Evolutionary conservation across 129 eudicot species (phyloP).

Genomic region (Kitagawia praeruptora): DNA sequence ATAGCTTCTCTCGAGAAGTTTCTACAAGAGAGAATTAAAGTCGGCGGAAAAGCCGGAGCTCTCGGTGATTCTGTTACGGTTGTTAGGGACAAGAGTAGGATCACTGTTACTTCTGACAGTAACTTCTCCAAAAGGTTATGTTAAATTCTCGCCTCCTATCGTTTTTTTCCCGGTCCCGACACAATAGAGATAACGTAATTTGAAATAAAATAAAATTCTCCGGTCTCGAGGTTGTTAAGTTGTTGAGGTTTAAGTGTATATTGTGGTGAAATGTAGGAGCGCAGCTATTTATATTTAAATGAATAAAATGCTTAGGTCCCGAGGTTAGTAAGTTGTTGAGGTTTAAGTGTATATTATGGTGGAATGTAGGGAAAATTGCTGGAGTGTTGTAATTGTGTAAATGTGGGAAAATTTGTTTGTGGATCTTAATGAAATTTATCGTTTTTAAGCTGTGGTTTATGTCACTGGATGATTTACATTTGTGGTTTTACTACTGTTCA

Average conservation of each 20-base stretch:
- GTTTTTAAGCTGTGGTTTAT: not conserved
- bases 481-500: not conserved
- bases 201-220: too few relatives aligned
- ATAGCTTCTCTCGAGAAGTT: constrained; percentile 29
- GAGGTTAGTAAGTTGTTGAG: too few relatives aligned
- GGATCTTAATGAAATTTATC: too few relatives aligned
- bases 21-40: constrained; percentile 29
- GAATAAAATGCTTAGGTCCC: too few relatives aligned
- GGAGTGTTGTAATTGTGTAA: not conserved
- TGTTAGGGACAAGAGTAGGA: constrained; percentile 23
- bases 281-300: too few relatives aligned
- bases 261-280: not conserved
- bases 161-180: too few relatives aligned
- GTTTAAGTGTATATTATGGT: too few relatives aligned
- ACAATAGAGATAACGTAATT: too few relatives aligned
- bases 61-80: constrained; percentile 22
- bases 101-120: constrained; percentile 22
- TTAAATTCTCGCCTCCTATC: not conserved
- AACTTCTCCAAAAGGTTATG: constrained; percentile 23
- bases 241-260: not conserved
- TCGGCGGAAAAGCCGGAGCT: constrained; percentile 24
- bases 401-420: too few relatives aligned
- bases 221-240: not conserved
- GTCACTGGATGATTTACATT: not conserved
- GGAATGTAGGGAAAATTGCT: too few relatives aligned